Conservation (phyloP, 2,329 filamentous ascomycete genomes). For the Leptoxyphium fumago region DNA sequence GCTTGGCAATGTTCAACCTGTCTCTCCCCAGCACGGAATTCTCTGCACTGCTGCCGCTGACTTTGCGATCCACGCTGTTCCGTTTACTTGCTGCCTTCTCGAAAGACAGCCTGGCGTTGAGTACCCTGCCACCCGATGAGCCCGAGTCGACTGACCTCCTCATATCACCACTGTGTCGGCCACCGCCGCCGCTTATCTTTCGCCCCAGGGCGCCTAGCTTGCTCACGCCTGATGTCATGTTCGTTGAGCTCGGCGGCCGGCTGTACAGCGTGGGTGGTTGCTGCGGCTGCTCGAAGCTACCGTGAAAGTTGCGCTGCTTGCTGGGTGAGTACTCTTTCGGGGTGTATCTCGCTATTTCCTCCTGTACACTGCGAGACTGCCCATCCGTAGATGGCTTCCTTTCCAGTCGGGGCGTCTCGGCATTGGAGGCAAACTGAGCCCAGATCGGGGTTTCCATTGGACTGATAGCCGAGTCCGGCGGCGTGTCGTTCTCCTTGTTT, state of each 20-base stretch:
- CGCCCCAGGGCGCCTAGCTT: constrained; percentile 12
- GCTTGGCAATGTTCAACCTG: constrained; percentile 25
- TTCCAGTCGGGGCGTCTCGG: constrained; percentile 5
- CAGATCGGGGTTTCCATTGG: constrained; percentile 57
- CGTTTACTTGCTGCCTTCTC: constrained; percentile 11
- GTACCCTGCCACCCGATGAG: constrained; percentile 7
- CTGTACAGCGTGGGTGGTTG: constrained; percentile 28
- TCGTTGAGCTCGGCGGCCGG: constrained; percentile 15
- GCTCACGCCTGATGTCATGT: constrained; percentile 7
- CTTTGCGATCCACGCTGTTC: constrained; percentile 19
- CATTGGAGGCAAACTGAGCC: constrained; percentile 47
- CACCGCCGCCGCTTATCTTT: constrained; percentile 12
- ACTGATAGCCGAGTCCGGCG: constrained; percentile 33
- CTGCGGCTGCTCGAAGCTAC: constrained; percentile 23
- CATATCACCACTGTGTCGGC: constrained; percentile 10
- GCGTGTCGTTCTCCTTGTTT: constrained; percentile 73
- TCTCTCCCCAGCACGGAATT: constrained; percentile 12
- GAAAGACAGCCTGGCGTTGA: constrained; percentile 7
- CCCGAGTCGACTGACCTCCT: constrained; percentile 13
- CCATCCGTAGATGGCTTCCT: not conserved
- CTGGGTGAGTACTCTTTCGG: constrained; percentile 45
- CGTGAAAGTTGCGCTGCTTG: constrained; percentile 45
- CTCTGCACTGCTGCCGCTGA: constrained; percentile 21
- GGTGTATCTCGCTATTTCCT: constrained; percentile 45
- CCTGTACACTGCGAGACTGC: constrained; percentile 24